Conservation (phyloP, 2,329 filamentous ascomycete species). For the Fusarium sp. region DNA sequence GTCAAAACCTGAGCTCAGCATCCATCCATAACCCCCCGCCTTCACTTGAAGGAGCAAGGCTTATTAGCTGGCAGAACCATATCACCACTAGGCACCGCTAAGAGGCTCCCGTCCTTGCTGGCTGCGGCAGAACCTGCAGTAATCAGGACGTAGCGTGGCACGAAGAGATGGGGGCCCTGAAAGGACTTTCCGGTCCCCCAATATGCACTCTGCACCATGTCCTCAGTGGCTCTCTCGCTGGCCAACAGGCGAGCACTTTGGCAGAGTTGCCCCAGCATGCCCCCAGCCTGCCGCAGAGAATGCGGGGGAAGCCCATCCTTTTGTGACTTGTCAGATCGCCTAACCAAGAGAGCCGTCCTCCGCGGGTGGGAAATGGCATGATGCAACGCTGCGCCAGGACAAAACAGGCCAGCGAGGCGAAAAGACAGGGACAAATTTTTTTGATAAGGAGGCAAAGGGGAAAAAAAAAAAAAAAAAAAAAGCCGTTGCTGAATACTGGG, state of each 20-base stretch:
- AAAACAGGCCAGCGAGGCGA: constrained; percentile 17
- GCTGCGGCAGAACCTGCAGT: constrained; percentile 38
- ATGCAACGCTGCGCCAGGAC: constrained; percentile 34
- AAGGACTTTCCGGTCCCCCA: constrained; percentile 3
- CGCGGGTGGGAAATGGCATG: constrained; percentile 33
- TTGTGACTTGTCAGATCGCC: constrained; percentile 41
- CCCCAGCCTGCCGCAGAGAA: constrained; percentile 22
- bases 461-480: constrained; percentile 1
- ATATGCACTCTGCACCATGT: constrained; percentile 23
- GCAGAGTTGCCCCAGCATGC: constrained; percentile 13
- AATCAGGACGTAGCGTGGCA: neutral
- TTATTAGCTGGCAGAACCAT: constrained; percentile 9
- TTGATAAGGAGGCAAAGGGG: neutral
- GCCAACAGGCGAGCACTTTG: constrained; percentile 24
- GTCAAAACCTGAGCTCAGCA: constrained; percentile 21
- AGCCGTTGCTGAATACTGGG: constrained; percentile 24
- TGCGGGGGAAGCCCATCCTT: constrained; percentile 38
- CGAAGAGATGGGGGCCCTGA: constrained; percentile 1
- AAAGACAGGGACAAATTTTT: constrained; percentile 3
- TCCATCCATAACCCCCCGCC: constrained; percentile 15
- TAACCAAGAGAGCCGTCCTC: constrained; percentile 31
- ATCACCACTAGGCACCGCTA: constrained; percentile 21
- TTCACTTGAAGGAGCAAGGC: constrained; percentile 21
- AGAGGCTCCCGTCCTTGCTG: constrained; percentile 19
- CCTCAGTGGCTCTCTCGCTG: constrained; percentile 18